phyloP scores from a whole-genome alignment of 176 grass and related monocot genomes.

The Oryza longistaminata region DNA sequence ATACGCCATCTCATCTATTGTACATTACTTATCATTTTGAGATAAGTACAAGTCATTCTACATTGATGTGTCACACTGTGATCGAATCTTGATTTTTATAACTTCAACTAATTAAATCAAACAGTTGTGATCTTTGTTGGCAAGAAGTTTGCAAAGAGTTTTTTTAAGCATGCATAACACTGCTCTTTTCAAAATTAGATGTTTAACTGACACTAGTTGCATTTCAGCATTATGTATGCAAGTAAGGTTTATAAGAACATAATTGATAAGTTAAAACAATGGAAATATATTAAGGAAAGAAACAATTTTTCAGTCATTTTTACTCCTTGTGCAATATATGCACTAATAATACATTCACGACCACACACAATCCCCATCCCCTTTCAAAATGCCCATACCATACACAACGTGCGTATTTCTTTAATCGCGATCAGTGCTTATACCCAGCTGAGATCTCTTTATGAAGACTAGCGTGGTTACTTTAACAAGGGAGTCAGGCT shows the following conservation, averaged over 20 bases:
- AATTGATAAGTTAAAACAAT: background rate
- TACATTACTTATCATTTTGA: too few species aligned
- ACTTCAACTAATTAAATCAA: too few species aligned
- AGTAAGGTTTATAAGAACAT: background rate
- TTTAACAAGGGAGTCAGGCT: constrained; percentile 6
- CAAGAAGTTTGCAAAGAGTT: too few species aligned
- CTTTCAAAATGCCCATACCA: background rate
- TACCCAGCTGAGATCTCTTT: background rate
- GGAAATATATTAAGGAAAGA: background rate
- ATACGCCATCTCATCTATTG: too few species aligned
- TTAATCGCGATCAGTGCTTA: background rate
- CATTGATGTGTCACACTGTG: too few species aligned
- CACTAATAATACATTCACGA: too few species aligned
- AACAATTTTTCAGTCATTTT: background rate
- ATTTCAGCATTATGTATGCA: background rate
- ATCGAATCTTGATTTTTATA: too few species aligned
- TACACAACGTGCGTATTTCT: background rate
- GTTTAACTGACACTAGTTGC: background rate
- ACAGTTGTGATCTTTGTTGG: too few species aligned
- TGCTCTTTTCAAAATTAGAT: background rate
- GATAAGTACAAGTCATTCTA: too few species aligned
- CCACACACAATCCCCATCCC: background rate
- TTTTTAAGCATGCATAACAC: background rate
- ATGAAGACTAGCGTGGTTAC: background rate
- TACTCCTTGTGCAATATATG: background rate